Evolutionary conservation across 1,284 basidiomycete species (phyloP).

Genomic region (Ustilago nuda): DNA sequence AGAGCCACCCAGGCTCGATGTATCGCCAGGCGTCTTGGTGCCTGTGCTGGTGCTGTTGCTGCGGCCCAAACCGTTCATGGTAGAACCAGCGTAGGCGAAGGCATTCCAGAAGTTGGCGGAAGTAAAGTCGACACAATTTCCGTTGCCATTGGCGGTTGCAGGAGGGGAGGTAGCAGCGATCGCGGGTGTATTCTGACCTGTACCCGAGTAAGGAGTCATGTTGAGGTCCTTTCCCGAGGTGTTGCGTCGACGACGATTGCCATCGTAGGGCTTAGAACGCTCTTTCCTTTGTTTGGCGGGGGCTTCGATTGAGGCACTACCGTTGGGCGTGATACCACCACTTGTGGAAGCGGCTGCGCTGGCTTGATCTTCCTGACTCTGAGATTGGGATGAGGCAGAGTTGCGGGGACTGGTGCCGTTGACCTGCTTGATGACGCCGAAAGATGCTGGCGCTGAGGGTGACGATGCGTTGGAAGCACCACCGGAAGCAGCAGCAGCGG

Average conservation of each 20-base stretch:
- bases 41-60: conserved; percentile 54
- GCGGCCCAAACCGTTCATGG: conserved; percentile 38
- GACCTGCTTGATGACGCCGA: conserved; percentile 41
- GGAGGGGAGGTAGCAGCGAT: conserved; percentile 29
- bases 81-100: conserved; percentile 37
- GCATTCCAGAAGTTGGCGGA: conserved; percentile 54
- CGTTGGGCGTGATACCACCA: conserved; percentile 44
- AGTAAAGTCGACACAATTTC: conserved; percentile 35
- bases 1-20: conserved; percentile 38
- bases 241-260: conserved; percentile 50
- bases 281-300: conserved; percentile 39
- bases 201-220: conserved; percentile 51
- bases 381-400: conserved; percentile 9
- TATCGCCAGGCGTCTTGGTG: conserved; percentile 43
- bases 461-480: conserved; percentile 32
- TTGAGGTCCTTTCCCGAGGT: conserved; percentile 48
- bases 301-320: conserved; percentile 20
- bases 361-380: conserved; percentile 18
- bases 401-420: conserved; percentile 39
- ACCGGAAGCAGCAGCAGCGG: conserved; percentile 33
- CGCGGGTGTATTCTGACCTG: conserved; percentile 46
- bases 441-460: conserved; percentile 29
- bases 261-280: conserved; percentile 62
- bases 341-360: conserved; percentile 25
- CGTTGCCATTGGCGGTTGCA: conserved; percentile 14